Evolutionary conservation across 1,284 basidiomycete genomes (phyloP).

Genomic region (Ganoderma lingzhi): DNA sequence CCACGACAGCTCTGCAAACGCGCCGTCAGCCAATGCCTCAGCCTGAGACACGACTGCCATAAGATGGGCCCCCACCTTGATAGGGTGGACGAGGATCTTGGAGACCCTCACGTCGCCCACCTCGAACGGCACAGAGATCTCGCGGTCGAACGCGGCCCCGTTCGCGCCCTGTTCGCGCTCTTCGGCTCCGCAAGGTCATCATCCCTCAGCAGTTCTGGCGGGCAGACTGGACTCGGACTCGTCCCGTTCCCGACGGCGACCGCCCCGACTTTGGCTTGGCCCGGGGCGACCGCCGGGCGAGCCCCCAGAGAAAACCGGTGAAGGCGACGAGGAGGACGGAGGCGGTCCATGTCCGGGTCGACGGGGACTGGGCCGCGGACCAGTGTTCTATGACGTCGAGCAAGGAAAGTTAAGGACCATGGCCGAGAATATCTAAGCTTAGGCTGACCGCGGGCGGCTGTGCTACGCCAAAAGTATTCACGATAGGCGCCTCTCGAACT

Average conservation of each 20-base stretch:
- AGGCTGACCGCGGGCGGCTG: not conserved
- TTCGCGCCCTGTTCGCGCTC: slow-evolving; percentile 15
- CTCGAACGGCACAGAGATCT: slow-evolving; percentile 30
- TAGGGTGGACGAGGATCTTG: slow-evolving; percentile 71
- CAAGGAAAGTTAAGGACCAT: slow-evolving; percentile 22
- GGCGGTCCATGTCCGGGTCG: slow-evolving; percentile 21
- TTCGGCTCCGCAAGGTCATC: slow-evolving; percentile 18
- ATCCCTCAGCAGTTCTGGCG: slow-evolving; percentile 26
- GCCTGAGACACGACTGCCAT: slow-evolving; percentile 22
- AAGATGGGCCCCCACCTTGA: slow-evolving; percentile 55
- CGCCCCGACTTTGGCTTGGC: not conserved
- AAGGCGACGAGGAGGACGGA: not conserved
- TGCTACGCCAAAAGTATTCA: not conserved
- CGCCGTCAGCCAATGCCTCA: not conserved
- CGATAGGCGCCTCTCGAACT: not conserved
- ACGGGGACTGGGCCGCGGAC: slow-evolving; percentile 16
- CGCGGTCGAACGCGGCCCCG: slow-evolving; percentile 21
- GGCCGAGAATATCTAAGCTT: slow-evolving; percentile 6
- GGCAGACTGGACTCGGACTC: slow-evolving; percentile 9
- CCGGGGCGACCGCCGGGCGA: not conserved
- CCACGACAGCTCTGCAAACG: slow-evolving; percentile 62
- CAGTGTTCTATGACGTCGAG: slow-evolving; percentile 17
- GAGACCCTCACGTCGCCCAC: slow-evolving; percentile 56
- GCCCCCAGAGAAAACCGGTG: not conserved
- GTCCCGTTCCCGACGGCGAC: not conserved